Evolutionary conservation across 2,329 filamentous ascomycete species (phyloP), one percentile per base, ranked within the genome.

Genomic region (Penicillium verrucosum): DNA sequence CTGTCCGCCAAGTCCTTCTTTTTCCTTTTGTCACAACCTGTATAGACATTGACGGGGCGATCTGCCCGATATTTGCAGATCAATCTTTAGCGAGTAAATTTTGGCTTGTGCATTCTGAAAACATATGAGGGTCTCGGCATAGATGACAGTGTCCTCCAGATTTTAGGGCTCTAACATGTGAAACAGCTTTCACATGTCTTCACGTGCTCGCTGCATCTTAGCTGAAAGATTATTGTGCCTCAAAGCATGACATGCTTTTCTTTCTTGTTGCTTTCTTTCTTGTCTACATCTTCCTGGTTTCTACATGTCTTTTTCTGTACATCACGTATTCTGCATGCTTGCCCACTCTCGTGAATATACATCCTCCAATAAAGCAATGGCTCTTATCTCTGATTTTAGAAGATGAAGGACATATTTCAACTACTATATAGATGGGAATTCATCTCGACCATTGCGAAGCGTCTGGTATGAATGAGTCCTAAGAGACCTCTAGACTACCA

Each of bases 11-110:
- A 45, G 16, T 14, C 34, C 18, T 14, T 36, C 50, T 46, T 52
- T 36, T 54, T 27, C 38, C 18, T 11, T 54, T 54, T 40, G 45
- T 55, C 44, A n/a, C 30, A 37, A 42, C 48, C 45, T 64, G 61
- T 60, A 65, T 61, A 66, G 64, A 66, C 49, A 27, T 60, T 58
- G 56, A 52, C 16, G 12, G 21, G 47, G 48, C 38, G 40, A 18
- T 42, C 32, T 21, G 18, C 53, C 57, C 54, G 54, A 47, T 51
- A 46, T 54, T 60, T 57, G 48, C 56, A 54, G 51, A 46, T 53
- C 30, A 29, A 41, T 47, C 46, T 57, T 64, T 53, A 60, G 61
- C 60, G 60, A 58, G 50, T 55, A 42, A 56, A 57, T 48, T 42
- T 56, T 53, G 45, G 50, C 44, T 45, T 53, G 52, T 59, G 59